Percentiles rank a stretch among this genome's conserved stretches.
Evolutionary conservation across 192 early-diverging fungal species (phyloP).

Genomic region (Dimargaris verticillata): DNA sequence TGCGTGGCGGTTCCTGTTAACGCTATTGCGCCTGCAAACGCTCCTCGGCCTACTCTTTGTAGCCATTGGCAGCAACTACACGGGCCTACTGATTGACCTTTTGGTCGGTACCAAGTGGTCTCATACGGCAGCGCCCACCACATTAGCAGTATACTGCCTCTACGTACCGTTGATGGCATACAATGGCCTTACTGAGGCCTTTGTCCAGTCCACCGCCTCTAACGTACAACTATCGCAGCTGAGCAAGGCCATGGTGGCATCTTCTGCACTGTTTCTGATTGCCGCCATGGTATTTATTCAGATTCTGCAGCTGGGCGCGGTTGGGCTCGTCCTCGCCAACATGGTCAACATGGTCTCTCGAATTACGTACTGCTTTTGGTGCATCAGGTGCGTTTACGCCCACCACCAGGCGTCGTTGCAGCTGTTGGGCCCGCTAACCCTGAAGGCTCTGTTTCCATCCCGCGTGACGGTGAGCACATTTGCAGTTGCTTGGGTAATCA

Average conservation of each 20-base stretch:
- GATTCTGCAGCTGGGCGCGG: constrained; percentile 39
- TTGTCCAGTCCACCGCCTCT: constrained; percentile 73
- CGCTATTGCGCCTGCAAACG: constrained; percentile 36
- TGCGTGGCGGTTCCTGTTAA: not conserved
- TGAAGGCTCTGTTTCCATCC: constrained; percentile 27
- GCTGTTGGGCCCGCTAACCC: constrained; percentile 12
- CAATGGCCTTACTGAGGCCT: constrained; percentile 90
- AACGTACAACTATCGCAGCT: constrained; percentile 37
- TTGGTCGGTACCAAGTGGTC: constrained; percentile 42
- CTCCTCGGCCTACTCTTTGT: constrained; percentile 61
- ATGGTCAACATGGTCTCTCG: constrained; percentile 67
- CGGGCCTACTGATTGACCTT: constrained; percentile 34
- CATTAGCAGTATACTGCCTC: constrained; percentile 62
- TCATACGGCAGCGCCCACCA: constrained; percentile 28
- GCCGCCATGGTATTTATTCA: constrained; percentile 43
- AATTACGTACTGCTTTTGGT: constrained; percentile 51
- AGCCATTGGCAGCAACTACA: constrained; percentile 70
- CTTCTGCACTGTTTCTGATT: constrained; percentile 49
- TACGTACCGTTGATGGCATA: constrained; percentile 89
- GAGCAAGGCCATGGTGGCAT: constrained; percentile 58
- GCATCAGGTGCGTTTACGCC: constrained; percentile 41
- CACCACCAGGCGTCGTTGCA: constrained; percentile 12
- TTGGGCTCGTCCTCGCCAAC: constrained; percentile 75
- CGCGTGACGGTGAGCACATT: constrained; percentile 27
- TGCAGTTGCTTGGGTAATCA: constrained; percentile 29